A percentile compares a stretch with the other conserved stretches of the same genome.
Conservation (phyloP, 768 basidiomycete species). For the Leccinum pellstonianum region DNA sequence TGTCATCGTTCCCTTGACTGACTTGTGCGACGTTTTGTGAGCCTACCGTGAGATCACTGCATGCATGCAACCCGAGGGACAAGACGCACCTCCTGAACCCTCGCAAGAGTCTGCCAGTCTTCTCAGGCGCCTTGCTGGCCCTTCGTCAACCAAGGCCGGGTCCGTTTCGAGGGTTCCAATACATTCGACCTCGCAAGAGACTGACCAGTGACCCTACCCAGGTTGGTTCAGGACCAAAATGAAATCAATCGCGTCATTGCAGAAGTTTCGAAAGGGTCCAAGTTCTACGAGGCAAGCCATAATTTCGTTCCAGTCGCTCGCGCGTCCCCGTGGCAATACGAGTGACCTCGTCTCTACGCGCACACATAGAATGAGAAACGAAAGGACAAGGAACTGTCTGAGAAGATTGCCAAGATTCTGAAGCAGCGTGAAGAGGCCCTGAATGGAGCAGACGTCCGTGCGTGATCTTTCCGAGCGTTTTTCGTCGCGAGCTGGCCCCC, state of each 20-base stretch:
- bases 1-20: too few species aligned
- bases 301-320: not conserved
- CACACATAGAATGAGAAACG: constrained; percentile 75
- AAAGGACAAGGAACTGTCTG: constrained; percentile 83
- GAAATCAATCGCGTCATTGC: constrained; percentile 89
- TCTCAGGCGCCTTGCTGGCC: constrained; percentile 79
- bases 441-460: constrained; percentile 57
- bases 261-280: constrained; percentile 89
- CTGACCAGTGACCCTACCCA: constrained; percentile 31
- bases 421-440: constrained; percentile 59
- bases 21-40: not conserved
- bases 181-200: not conserved
- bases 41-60: not conserved
- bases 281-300: constrained; percentile 74
- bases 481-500: not conserved
- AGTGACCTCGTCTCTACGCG: not conserved
- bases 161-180: constrained; percentile 34
- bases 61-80: constrained; percentile 23
- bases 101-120: constrained; percentile 71
- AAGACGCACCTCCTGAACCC: constrained; percentile 27
- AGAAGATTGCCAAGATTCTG: constrained; percentile 69
- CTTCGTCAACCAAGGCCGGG: constrained; percentile 89
- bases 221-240: constrained; percentile 72
- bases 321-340: not conserved
- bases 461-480: constrained; percentile 22